Base-by-base conservation (phyloP, 345 rosid genomes). In the Sisymbrium altissimum region DNA sequence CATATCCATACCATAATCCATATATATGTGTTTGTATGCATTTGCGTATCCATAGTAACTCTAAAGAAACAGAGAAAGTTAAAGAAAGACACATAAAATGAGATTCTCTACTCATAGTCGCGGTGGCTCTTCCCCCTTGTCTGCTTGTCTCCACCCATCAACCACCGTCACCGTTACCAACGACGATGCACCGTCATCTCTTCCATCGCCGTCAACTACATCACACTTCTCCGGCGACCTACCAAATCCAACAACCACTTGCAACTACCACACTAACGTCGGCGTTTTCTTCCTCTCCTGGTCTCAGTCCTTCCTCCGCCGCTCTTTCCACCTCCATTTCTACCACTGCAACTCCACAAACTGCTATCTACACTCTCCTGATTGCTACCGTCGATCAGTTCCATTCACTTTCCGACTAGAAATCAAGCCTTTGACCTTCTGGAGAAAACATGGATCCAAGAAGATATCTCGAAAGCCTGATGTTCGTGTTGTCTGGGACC, bases 241-340 rank as follows among this genome's bases (percentile, higher is more conserved):
- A 17, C 63, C 55, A 7, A 32, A 64, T 14, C 59, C 61, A 5
- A 74, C 67, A 19, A 81, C 87, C 38, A 88, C 88, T 29, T 86
- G 85, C 64, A 82, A 88, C 27, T 93, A 91, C 89, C 83, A 86
- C 48, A 91, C 94, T 41, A 81, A 71, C 33, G 76, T 86, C 1
- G 98, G 98, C 6, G 70, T 86, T 33, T 93, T 91, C 79, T 89
- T 95, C 57, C 92, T 93, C 45, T 86, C 97, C 2, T 93, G 97
- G 98, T 89, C 97, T 36, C 68, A 82, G 14, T 63, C 83, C 56
- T 83, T 88, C 68, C 74, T 89, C 29, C 87, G 94, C 50, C 92
- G 86, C 75, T 84, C 94, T 32, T 87, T 91, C 60, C 80, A 81
- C 77, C 91, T 91, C 74, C 74, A 84, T 52, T 91, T 82, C 83